Base-by-base conservation (phyloP, 2,329 filamentous ascomycete genomes). In the Trichoderma endophyticum region DNA sequence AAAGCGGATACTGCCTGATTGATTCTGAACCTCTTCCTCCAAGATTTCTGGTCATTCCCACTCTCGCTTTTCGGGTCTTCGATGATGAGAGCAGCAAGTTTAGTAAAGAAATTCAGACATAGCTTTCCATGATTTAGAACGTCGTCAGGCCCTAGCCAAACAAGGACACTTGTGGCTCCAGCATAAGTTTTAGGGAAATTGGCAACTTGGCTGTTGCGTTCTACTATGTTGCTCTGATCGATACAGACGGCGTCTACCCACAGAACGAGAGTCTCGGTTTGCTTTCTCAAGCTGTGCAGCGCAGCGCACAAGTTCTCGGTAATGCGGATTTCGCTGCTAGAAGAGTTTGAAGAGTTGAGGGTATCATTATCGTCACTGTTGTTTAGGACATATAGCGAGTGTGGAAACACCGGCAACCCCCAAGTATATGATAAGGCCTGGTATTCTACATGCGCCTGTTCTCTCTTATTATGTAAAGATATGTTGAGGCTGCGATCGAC, bases 391-490 rank as follows among this genome's bases (percentile, higher is more conserved):
- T 66, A 5, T 26, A 66, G n/a, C 7, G 28, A 66, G n/a, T 30
- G 43, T 21, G 63, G 8, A 24, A 56, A 66, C 12, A 36, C 8
- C 7, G 63, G 43, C 14, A 26, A 36, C 15, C 63, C 63, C 63
- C 63, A 66, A 12, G 63, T 66, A 36, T 66, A 66, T 18, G 63
- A 66, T 14, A 66, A 30, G 21, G 63, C 63, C n/a, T 54, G 43
- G 6, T 54, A 66, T n/a, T 66, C 36, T 14, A 36, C 26, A 24
- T 18, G 43, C 14, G 9, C 6, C 28, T 24, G n/a, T 26, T 26
- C 48, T 6, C 11, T 18, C 14, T 56, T 21, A 30, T 18, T 9
- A 11, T 18, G 7, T 2, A 21, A n/a, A 12, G 1, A 15, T 15
- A 32, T 12, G 28, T 24, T n/a, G 12, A 14, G 14, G 14, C 14